Evolutionary conservation across 2,329 filamentous ascomycete species (phyloP).

Genomic region (Alternaria longipes): DNA sequence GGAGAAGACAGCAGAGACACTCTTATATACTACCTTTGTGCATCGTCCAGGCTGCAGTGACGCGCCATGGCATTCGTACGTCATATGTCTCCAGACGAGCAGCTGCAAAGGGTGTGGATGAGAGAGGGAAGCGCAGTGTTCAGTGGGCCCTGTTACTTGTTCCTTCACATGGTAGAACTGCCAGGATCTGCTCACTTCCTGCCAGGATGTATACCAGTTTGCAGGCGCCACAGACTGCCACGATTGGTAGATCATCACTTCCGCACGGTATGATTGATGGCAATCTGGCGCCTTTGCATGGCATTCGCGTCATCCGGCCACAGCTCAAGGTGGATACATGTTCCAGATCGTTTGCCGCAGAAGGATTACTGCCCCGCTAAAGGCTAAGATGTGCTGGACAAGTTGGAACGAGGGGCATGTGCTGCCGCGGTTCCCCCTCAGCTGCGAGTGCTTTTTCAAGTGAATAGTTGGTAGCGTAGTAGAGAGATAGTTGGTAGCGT

Average conservation of each 20-base stretch:
- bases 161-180: slow-evolving; percentile 23
- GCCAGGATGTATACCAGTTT: slow-evolving; percentile 27
- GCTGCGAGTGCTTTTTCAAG: not conserved
- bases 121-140: not conserved
- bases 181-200: too few species aligned
- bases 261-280: slow-evolving; percentile 30
- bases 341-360: slow-evolving; percentile 8
- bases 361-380: slow-evolving; percentile 19
- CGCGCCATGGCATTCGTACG: slow-evolving; percentile 33
- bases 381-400: slow-evolving; percentile 4
- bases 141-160: slow-evolving; percentile 13
- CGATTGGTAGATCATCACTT: slow-evolving; percentile 34
- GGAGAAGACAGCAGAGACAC: slow-evolving; percentile 7
- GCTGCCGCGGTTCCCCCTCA: not conserved
- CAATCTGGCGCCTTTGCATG: slow-evolving; percentile 31
- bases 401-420: slow-evolving; percentile 4
- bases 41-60: slow-evolving; percentile 8
- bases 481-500: not conserved
- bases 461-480: not conserved
- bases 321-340: slow-evolving; percentile 17
- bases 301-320: slow-evolving; percentile 33
- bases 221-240: slow-evolving; percentile 26
- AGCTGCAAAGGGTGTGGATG: slow-evolving; percentile 23
- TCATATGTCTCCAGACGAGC: slow-evolving; percentile 29
- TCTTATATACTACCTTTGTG: slow-evolving; percentile 32